Conservation (phyloP, 441 rosid genomes). For the Eutrema salsugineum region DNA sequence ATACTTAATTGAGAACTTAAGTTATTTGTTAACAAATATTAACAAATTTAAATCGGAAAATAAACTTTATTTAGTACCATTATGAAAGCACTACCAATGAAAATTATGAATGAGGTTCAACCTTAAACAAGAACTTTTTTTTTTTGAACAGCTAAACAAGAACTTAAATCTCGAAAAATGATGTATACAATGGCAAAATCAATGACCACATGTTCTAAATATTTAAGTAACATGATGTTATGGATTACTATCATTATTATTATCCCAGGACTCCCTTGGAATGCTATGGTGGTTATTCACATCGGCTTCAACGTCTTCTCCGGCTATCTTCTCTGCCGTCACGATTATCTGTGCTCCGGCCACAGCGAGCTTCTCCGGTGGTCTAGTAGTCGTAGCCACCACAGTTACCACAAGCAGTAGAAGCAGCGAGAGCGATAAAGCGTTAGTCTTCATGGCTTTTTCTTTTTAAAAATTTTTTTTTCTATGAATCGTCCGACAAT, state of each 20-base stretch:
- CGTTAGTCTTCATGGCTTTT: conserved; percentile 2
- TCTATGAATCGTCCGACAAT: neutral
- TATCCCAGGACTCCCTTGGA: conserved; percentile 34
- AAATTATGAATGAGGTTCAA: too few relatives aligned
- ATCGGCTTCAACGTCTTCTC: conserved; percentile 24
- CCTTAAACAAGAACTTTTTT: too few relatives aligned
- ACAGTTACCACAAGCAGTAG: neutral
- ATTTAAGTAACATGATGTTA: too few relatives aligned
- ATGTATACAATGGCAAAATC: conserved; percentile 33
- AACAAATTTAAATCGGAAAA: too few relatives aligned
- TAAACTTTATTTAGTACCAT: too few relatives aligned
- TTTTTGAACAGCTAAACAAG: too few relatives aligned
- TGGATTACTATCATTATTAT: conserved; percentile 3
- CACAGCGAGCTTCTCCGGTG: neutral
- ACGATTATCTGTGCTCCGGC: neutral
- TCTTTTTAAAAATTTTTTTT: neutral
- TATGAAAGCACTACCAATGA: too few relatives aligned
- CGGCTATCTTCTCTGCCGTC: neutral
- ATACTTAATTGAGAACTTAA: too few relatives aligned
- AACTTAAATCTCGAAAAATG: neutral
- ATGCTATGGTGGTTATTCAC: conserved; percentile 39
- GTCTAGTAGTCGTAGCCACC: neutral
- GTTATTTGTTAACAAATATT: too few relatives aligned
- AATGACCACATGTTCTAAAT: too few relatives aligned
- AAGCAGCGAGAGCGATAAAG: neutral